Evolutionary conservation across 2,329 filamentous ascomycete genomes (phyloP), one percentile per base, ranked within the genome.

Genomic region (Ascochyta viciae-villosae): DNA sequence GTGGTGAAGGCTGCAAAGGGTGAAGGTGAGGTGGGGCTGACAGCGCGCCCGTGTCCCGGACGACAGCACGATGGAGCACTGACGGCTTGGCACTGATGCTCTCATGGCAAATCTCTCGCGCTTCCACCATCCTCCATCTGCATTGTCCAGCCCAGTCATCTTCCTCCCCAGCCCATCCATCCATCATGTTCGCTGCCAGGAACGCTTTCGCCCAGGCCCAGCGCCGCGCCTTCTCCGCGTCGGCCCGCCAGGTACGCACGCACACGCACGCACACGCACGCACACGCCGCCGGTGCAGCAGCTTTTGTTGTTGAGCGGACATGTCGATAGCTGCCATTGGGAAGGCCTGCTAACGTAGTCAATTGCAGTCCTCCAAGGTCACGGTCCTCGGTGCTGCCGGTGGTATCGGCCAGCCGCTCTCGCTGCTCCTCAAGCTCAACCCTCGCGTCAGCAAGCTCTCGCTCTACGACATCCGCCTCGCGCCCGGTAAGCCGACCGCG

Each of bases 341-440:
- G 19, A 44, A 5, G 6, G 29, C 13, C 49, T 62, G 64, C 72
- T 76, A 55, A 76, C 52, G 31, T 29, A 23, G 29, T 22, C 7
- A 27, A 62, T 26, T 70, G 57, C 67, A 99, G 95, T 87, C 92
- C 76, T 96, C 93, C 82, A 98, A 98, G 87, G 95, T 99, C 74
- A 88, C 93, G 76, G 92, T 99, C 70, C 91, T 98, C 79, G 95
- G 95, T 85, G 95, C 95, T 70, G 90, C 90, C 75, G 95, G 95
- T 83, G 95, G 95, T 81, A 99, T 99, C 83, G 95, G 95, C 80
- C 95, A 99, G 80, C 95, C 95, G 75, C 85, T 99, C 74, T 99
- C 95, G 57, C 90, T 99, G 68, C 89, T 99, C 76, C 87, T 99
- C 81, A 99, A 99, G 92, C 89, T 97, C 78, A 98, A 97, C 89